These are phyloP conservation scores for Paramecium caudatum DNA, from an alignment of 73 alveolate species.

Conservation along the genomic window DNA sequence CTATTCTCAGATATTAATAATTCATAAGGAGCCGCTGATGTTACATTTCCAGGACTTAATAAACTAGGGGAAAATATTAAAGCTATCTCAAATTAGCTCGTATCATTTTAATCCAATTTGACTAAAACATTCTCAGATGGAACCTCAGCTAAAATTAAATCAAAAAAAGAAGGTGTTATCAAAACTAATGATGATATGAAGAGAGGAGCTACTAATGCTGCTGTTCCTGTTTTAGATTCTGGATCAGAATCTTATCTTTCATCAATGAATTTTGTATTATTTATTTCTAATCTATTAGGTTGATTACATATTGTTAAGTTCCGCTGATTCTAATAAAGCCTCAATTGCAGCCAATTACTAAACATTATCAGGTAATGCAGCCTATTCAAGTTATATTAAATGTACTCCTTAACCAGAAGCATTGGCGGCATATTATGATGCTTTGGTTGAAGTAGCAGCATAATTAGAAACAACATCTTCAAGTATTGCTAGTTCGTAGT, in stretches of 20 bases:
- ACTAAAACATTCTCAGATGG: not conserved
- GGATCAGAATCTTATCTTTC: constrained; percentile 47
- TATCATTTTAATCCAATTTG: not conserved
- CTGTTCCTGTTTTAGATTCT: constrained; percentile 51
- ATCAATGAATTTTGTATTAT: not conserved
- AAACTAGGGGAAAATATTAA: not conserved
- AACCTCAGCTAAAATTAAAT: not conserved
- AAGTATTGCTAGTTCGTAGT: not conserved
- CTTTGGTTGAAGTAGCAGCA: not conserved
- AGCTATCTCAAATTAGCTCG: not conserved
- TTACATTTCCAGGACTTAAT: constrained; percentile 21
- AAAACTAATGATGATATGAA: not conserved
- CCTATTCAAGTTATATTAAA: not conserved
- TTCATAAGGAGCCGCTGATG: not conserved
- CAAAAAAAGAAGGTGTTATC: not conserved
- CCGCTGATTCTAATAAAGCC: not conserved
- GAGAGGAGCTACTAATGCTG: constrained; percentile 25
- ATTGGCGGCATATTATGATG: constrained; percentile 23
- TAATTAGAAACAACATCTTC: not conserved
- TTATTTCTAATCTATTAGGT: constrained; percentile 20
- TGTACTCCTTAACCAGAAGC: constrained; percentile 17
- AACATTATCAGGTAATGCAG: not conserved
- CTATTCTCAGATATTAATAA: not conserved
- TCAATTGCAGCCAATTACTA: not conserved
- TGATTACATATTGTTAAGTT: not conserved